Base-by-base conservation (phyloP, 805 yeast genomes). In the Wickerhamomyces alni region DNA sequence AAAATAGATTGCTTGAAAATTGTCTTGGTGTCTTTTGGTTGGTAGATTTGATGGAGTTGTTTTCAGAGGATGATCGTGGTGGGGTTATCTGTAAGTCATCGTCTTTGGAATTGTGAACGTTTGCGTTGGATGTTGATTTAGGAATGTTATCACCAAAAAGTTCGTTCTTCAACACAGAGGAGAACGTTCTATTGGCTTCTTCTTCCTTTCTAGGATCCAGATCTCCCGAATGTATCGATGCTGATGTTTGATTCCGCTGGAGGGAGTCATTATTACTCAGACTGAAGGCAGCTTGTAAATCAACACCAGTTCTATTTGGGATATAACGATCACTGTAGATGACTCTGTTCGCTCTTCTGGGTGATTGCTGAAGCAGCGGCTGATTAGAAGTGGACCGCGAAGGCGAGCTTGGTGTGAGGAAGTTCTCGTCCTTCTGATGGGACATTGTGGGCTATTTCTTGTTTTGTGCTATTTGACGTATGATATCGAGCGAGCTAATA, bases 61-160 rank as follows among this genome's bases (percentile, higher is more conserved):
- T 46, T 17, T 51, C 48, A 2, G 50, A 42, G 5, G 57, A 46
- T 8, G 64, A 55, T 30, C 60, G 48, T n/a, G 71, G 61, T 3
- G 62, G 61, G 13, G 61, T 57, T 34, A 53, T 42, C 35, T 56
- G 59, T 17, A 38, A 25, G 16, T 44, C 56, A 25, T 55, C 59
- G n/a, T 61, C 55, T 33, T 52, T 52, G n/a, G 57, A 48, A 18
- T 62, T 65, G 3, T 57, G 55, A 7, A 53, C 48, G 15, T 57
- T 41, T 41, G 52, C 58, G 35, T 32, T 36, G 9, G 24, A 21
- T 8, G 44, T 16, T 3, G 50, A 34, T 25, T 48, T 69, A 5
- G 89, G 87, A 4, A 87, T 77, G 44, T 84, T 77, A 55, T 83
- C 93, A 13, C 97, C 98, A 67, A 93, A 93, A 27, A 93, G 64